These are phyloP conservation scores for Hypoxylon sp. DNA, from an alignment of 2,329 filamentous ascomycete species.

Conservation along the genomic window DNA sequence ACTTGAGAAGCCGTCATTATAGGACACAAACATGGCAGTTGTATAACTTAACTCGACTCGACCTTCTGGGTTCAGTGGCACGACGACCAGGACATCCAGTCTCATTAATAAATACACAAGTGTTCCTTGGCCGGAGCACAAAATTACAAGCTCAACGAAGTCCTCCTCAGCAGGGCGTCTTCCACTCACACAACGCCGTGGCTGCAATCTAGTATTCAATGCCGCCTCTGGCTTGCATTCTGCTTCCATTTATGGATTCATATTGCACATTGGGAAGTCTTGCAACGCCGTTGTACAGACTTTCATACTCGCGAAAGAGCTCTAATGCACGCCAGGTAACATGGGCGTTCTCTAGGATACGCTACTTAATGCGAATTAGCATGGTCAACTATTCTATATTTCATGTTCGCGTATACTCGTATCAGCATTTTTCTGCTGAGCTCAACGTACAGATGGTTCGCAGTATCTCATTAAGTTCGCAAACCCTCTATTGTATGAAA, in stretches of 20 bases:
- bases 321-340: slow-evolving; percentile 8
- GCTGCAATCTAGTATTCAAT: background rate
- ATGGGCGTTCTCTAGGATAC: slow-evolving; percentile 1
- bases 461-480: background rate
- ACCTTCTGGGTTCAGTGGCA: slow-evolving; percentile 24
- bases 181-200: background rate
- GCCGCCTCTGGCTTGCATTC: slow-evolving; percentile 1
- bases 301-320: background rate
- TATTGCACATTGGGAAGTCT: background rate
- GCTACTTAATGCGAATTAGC: background rate
- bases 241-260: background rate
- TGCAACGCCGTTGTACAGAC: slow-evolving; percentile 10
- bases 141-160: background rate
- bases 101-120: slow-evolving; percentile 15
- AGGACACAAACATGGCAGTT: slow-evolving; percentile 34
- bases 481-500: too few relatives aligned
- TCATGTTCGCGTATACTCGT: slow-evolving; percentile 4
- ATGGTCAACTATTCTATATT: background rate
- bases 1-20: slow-evolving; percentile 26
- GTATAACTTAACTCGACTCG: slow-evolving; percentile 22
- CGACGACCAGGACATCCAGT: background rate
- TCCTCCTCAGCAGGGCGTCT: background rate
- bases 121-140: background rate
- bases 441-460: slow-evolving; percentile 8
- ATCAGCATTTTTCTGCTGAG: background rate